A percentile compares a stretch with the other conserved stretches of the same genome.
These are phyloP conservation scores for Paxillus rubicundulus DNA, from an alignment of 768 basidiomycete genomes.

Conservation along the genomic window DNA sequence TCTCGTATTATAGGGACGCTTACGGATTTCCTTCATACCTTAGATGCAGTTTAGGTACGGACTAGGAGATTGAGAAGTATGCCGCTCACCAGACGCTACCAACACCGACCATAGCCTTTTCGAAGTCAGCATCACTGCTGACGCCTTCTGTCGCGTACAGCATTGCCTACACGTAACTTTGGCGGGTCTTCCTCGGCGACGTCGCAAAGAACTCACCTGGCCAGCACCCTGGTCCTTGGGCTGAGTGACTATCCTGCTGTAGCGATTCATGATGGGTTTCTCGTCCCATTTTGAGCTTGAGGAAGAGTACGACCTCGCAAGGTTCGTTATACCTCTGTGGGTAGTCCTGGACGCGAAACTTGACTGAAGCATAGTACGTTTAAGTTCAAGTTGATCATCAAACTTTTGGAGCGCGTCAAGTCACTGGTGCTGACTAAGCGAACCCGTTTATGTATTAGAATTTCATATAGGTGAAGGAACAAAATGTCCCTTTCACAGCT, in stretches of 20 bases:
- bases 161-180: constrained; percentile 70
- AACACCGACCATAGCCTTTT: constrained; percentile 97
- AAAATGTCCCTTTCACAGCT: too few relatives aligned
- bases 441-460: not conserved
- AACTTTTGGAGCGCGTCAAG: constrained; percentile 11
- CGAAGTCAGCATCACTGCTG: constrained; percentile 73
- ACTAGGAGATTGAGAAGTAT: not conserved
- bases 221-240: constrained; percentile 95
- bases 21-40: constrained; percentile 99
- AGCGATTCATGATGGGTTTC: constrained; percentile 55
- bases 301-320: constrained; percentile 37
- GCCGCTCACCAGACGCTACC: constrained; percentile 87
- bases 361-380: constrained; percentile 21
- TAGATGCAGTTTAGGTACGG: constrained; percentile 14
- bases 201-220: constrained; percentile 50
- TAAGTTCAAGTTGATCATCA: not conserved
- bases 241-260: constrained; percentile 82
- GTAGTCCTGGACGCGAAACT: constrained; percentile 17
- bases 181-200: not conserved
- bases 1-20: constrained; percentile 32
- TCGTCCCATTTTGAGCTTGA: constrained; percentile 39
- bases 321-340: constrained; percentile 10
- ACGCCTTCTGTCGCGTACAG: constrained; percentile 98
- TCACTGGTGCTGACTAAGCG: not conserved
- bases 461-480: too few relatives aligned